Percentiles rank a stretch among this genome's conserved stretches.
Conservation (phyloP, 345 rosid species). For the Noccaea bulbosa region DNA sequence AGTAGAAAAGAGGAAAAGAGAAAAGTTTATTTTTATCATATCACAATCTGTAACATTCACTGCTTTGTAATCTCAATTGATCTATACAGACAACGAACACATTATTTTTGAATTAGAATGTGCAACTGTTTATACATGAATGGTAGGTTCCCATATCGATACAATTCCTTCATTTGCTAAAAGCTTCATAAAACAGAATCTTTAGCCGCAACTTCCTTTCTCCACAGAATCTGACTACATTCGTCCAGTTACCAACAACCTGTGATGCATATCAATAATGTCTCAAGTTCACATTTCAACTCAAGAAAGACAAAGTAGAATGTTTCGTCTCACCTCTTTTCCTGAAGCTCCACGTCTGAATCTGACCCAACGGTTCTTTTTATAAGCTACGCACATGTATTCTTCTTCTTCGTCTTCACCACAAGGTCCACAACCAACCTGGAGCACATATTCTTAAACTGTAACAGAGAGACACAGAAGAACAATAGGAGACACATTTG, state of each 20-base stretch:
- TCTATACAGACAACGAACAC: no score
- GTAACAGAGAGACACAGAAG: not conserved
- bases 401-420: slow-evolving; percentile 9
- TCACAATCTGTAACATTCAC: no score
- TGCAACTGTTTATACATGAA: no score
- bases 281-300: not conserved
- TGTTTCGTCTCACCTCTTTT: slow-evolving; percentile 21
- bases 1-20: no score
- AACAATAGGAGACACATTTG: not conserved
- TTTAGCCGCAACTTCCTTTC: slow-evolving; percentile 26
- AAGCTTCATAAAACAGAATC: slow-evolving; percentile 31
- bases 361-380: slow-evolving; percentile 25
- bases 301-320: not conserved
- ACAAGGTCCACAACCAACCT: slow-evolving; percentile 22
- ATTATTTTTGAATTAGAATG: no score
- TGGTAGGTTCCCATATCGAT: not conserved
- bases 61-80: no score
- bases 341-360: not conserved
- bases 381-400: slow-evolving; percentile 24
- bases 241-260: slow-evolving; percentile 20
- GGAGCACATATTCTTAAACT: not conserved
- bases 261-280: not conserved
- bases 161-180: not conserved
- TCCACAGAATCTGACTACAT: slow-evolving; percentile 7
- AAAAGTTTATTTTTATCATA: no score